A percentile compares a stretch with the other conserved stretches of the same genome.
phyloP scores from a whole-genome alignment of 2,329 filamentous ascomycete genomes.

The Sporothrix curviconia region DNA sequence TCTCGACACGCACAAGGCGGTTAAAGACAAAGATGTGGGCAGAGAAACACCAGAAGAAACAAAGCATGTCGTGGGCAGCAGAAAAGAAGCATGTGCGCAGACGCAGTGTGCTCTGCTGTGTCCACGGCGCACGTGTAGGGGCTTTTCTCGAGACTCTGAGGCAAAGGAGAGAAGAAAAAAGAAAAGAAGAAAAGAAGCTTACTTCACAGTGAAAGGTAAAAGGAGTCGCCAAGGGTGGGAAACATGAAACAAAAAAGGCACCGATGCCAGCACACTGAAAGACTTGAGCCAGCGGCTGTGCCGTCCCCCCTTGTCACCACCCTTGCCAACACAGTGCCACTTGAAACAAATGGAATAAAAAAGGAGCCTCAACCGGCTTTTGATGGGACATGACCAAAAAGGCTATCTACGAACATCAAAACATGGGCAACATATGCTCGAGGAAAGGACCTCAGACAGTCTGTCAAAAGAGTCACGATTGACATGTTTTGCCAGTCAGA shows the following conservation, averaged over 20 bases:
- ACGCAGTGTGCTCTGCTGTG: not conserved
- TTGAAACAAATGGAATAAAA: not conserved
- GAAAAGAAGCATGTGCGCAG: not conserved
- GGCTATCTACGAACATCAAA: too few relatives aligned
- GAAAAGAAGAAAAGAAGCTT: not conserved
- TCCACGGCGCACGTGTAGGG: too few relatives aligned
- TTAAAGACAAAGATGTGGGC: not conserved
- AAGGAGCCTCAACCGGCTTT: too few relatives aligned
- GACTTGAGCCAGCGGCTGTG: not conserved
- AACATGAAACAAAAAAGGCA: constrained; percentile 1
- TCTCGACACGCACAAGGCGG: constrained; percentile 3
- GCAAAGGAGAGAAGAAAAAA: not conserved
- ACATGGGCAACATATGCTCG: too few relatives aligned
- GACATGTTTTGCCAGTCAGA: too few relatives aligned
- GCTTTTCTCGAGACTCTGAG: not conserved
- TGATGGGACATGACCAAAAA: too few relatives aligned
- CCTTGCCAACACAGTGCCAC: not conserved
- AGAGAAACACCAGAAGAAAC: not conserved
- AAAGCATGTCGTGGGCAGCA: too few relatives aligned
- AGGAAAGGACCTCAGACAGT: too few relatives aligned
- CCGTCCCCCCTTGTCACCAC: not conserved
- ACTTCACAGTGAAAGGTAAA: not conserved
- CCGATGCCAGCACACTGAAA: not conserved
- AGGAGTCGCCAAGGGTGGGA: not conserved
- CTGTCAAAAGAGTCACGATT: too few relatives aligned